Conservation (phyloP, 2,329 filamentous ascomycete species). For the Xylaria sp. region DNA sequence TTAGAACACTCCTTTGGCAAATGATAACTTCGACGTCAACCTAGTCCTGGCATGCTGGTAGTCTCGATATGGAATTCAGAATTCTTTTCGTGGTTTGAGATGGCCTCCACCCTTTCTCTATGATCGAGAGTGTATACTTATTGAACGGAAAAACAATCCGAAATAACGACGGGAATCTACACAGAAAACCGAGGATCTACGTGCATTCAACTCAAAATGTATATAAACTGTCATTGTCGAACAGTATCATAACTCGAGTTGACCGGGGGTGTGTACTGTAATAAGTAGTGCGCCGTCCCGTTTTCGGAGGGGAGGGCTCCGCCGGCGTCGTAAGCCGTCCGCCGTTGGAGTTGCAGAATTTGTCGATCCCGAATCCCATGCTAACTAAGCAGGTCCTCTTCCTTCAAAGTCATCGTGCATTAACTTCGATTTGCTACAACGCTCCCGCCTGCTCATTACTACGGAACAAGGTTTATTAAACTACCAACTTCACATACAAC, state of each 20-base stretch:
- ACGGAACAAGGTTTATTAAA: background rate
- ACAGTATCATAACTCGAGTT: background rate
- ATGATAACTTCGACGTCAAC: background rate
- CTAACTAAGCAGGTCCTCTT: background rate
- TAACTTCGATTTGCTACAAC: background rate
- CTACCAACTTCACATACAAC: background rate
- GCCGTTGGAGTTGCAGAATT: background rate
- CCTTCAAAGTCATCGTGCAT: background rate
- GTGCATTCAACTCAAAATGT: background rate
- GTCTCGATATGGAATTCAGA: background rate
- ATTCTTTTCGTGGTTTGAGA: background rate
- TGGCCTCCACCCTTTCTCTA: background rate
- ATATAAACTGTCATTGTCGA: background rate
- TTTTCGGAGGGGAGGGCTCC: slow-evolving; percentile 15
- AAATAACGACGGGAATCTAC: background rate
- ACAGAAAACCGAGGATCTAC: background rate
- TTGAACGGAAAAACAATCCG: background rate
- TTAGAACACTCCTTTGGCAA: background rate
- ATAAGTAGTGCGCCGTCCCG: slow-evolving; percentile 2
- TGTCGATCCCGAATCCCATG: slow-evolving; percentile 8
- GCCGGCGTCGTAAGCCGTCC: slow-evolving; percentile 16
- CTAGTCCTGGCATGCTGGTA: background rate
- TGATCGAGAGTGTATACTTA: background rate
- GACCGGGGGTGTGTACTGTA: background rate
- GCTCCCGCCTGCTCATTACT: background rate